phyloP scores from a whole-genome alignment of 2,329 filamentous ascomycete species.

The Fusarium algeriense region DNA sequence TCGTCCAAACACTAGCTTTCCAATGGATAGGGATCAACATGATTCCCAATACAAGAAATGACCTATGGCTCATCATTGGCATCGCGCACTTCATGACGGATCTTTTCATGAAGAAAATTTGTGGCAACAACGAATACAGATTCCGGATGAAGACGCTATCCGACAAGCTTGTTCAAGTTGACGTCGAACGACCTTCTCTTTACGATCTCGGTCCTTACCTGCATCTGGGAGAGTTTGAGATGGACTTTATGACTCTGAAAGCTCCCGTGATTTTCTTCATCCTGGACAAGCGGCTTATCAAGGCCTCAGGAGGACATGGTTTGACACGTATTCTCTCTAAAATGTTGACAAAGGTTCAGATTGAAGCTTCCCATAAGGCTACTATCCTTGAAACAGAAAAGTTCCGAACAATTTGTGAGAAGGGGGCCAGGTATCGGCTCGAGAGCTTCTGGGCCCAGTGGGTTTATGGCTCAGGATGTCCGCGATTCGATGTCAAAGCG shows the following conservation, averaged over 20 bases:
- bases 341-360: constrained; percentile 87
- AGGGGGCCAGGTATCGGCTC: constrained; percentile 85
- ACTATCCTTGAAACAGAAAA: constrained; percentile 79
- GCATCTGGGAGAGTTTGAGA: constrained; percentile 84
- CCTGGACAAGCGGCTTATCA: constrained; percentile 89
- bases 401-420: constrained; percentile 88
- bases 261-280: constrained; percentile 93
- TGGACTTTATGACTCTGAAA: constrained; percentile 91
- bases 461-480: constrained; percentile 89
- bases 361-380: constrained; percentile 69
- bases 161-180: constrained; percentile 83
- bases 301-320: constrained; percentile 84
- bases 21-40: constrained; percentile 97
- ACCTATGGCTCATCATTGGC: constrained; percentile 91
- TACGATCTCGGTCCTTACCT: constrained; percentile 82
- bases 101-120: constrained; percentile 88
- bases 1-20: constrained; percentile 86
- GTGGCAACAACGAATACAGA: constrained; percentile 94
- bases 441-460: constrained; percentile 95
- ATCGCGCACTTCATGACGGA: constrained; percentile 96
- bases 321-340: constrained; percentile 87
- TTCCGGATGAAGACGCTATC: constrained; percentile 89
- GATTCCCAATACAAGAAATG: constrained; percentile 81
- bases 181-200: constrained; percentile 85
- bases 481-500: constrained; percentile 86